These are phyloP conservation scores for Lactarius deliciosus DNA, from an alignment of 768 basidiomycete genomes.

Conservation along the genomic window DNA sequence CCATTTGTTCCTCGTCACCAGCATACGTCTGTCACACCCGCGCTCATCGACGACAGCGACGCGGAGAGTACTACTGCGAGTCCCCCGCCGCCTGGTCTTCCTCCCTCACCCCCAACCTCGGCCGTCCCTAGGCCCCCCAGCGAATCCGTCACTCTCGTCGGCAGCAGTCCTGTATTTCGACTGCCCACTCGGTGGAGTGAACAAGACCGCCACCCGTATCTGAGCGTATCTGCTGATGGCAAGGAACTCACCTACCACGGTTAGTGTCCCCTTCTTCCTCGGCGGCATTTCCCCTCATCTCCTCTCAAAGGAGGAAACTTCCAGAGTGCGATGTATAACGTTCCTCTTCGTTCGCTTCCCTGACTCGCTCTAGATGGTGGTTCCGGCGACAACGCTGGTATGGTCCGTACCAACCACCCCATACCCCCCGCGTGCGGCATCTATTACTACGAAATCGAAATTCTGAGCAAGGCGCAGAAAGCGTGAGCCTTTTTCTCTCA, in stretches of 20 bases:
- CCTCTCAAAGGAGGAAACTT: slow-evolving; percentile 16
- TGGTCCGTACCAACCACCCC: slow-evolving; percentile 72
- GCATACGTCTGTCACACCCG: slow-evolving; percentile 41
- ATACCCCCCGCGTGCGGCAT: slow-evolving; percentile 88
- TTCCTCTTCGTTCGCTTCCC: slow-evolving; percentile 3
- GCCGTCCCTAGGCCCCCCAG: slow-evolving; percentile 23
- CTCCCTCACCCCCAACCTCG: slow-evolving; percentile 15
- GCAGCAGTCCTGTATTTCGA: slow-evolving; percentile 42
- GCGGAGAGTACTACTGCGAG: slow-evolving; percentile 31
- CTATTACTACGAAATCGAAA: slow-evolving; percentile 91
- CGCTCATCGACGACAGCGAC: slow-evolving; percentile 29
- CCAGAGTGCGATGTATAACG: slow-evolving; percentile 22
- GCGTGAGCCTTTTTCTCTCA: slow-evolving; percentile 51
- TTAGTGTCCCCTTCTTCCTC: slow-evolving; percentile 34
- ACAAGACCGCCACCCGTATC: slow-evolving; percentile 53
- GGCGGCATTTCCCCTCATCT: slow-evolving; percentile 1
- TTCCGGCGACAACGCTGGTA: slow-evolving; percentile 51
- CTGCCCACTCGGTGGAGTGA: slow-evolving; percentile 82
- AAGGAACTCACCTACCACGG: slow-evolving; percentile 73
- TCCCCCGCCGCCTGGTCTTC: slow-evolving; percentile 29
- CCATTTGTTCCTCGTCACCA: slow-evolving; percentile 36
- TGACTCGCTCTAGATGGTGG: slow-evolving; percentile 17
- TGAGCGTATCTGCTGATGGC: slow-evolving; percentile 69
- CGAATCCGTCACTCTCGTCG: slow-evolving; percentile 25
- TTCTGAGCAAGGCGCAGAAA: slow-evolving; percentile 75